A percentile compares a stretch with the other conserved stretches of the same genome.
These are phyloP conservation scores for Trichoderma koningii DNA, from an alignment of 2,329 filamentous ascomycete genomes.

Conservation along the genomic window DNA sequence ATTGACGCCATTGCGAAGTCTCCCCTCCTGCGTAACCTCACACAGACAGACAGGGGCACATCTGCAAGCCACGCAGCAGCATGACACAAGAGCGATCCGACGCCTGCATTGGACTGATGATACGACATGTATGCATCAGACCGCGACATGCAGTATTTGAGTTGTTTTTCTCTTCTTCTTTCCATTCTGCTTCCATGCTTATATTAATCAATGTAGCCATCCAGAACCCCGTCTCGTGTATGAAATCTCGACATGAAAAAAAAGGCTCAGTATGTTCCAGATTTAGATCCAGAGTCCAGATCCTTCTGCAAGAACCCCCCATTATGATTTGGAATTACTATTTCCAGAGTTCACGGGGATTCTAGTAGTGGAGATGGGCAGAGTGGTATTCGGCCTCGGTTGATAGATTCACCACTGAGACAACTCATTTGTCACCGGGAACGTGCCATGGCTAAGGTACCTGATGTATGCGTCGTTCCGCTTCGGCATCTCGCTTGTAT, in stretches of 20 bases:
- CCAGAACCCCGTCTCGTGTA: background rate
- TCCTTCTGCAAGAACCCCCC: too few relatives aligned
- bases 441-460: too few relatives aligned
- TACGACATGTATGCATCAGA: background rate
- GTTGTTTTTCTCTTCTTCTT: too few relatives aligned
- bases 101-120: background rate
- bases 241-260: background rate
- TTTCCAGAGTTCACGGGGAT: too few relatives aligned
- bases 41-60: background rate
- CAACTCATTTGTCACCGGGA: background rate
- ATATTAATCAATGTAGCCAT: background rate
- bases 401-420: background rate
- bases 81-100: background rate
- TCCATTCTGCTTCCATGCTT: constrained; percentile 3
- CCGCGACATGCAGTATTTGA: background rate
- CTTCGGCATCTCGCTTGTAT: background rate
- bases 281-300: background rate
- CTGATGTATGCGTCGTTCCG: too few relatives aligned
- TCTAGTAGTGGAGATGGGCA: too few relatives aligned
- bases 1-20: background rate
- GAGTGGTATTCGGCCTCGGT: background rate
- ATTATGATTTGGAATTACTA: constrained; percentile 3
- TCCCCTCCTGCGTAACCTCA: background rate
- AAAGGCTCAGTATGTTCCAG: background rate
- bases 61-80: background rate